Evolutionary conservation across 2,329 filamentous ascomycete species (phyloP), one percentile per base, ranked within the genome.

Genomic region (Emmonsiellopsis sp.): DNA sequence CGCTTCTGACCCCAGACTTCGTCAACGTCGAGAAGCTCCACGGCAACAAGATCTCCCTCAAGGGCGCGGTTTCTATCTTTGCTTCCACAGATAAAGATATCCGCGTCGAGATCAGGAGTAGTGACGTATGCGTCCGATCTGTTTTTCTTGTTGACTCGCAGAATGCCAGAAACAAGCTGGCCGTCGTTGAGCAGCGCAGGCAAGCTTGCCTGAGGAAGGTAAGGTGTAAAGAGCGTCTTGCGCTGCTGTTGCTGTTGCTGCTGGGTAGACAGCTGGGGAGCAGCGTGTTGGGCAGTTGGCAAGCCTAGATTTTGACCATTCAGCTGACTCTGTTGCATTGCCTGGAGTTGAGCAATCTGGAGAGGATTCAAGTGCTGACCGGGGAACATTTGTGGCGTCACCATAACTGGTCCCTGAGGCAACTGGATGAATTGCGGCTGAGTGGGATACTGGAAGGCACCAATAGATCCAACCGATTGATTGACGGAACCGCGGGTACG

Each of bases 131-230:
- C 93, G 72, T 98, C 93, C 64, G 92, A 97, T 59, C 93, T 86
- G 74, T 98, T 98, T 80, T 98, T 98, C 79, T 97, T 98, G 82
- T 98, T 98, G 60, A 98, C 93, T 56, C 93, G 88, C 51, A 98
- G 85, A 62, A 96, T 90, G 75, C 93, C 93, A 57, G 92, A 92
- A 52, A 98, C 93, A 54, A 98, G 85, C 71, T 95, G 90, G 15
- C 93, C 93, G 65, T 96, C 89, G 56, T 83, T 85, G 54, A 97
- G 82, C 40, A 98, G 81, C 50, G 91, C 92, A 55, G 93, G 93
- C 16, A 98, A 79, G 55, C 87, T 94, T 6, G 92, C 92, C 70
- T 98, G 93, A 13, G 93, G 92, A 50, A 98, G 81, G 66, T 98
- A 98, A 58, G 93, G 93, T 63, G 93, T 97, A 76, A 98, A 98